A percentile compares a stretch with the other conserved stretches of the same genome.
These are phyloP conservation scores for Plectosphaerella cucumerina DNA, from an alignment of 2,329 filamentous ascomycete genomes.

Conservation along the genomic window DNA sequence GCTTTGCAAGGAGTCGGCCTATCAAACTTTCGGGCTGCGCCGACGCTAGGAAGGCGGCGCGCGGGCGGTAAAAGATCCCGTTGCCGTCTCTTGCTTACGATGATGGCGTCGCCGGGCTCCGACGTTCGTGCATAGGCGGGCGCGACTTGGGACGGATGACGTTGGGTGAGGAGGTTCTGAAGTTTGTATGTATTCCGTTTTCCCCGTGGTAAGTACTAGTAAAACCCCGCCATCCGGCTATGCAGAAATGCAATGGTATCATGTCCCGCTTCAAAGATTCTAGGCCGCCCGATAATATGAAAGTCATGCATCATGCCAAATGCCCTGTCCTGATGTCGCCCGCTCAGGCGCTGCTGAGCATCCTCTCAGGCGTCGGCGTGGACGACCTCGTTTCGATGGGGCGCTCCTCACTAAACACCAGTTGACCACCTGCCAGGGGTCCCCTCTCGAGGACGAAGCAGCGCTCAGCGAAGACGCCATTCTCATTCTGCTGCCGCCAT, in stretches of 20 bases:
- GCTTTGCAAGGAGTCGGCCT: not conserved
- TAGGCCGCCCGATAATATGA: not conserved
- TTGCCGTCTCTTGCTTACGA: no score
- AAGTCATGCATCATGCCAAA: not conserved
- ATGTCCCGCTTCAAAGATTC: not conserved
- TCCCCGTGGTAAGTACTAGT: no score
- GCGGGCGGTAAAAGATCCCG: not conserved
- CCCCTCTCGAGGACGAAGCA: slow-evolving; percentile 37
- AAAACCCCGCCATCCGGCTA: no score
- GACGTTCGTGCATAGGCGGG: no score
- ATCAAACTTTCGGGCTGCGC: not conserved
- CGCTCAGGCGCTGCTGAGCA: not conserved
- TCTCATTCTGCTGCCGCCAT: slow-evolving; percentile 35
- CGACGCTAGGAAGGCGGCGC: not conserved
- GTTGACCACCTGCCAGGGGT: slow-evolving; percentile 1
- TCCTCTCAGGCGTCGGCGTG: slow-evolving; percentile 10
- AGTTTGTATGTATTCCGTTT: no score
- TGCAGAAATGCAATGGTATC: no score
- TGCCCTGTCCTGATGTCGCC: not conserved
- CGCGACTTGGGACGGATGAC: no score
- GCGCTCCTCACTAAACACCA: slow-evolving; percentile 11
- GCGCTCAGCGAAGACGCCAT: slow-evolving; percentile 41
- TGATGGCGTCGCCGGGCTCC: no score
- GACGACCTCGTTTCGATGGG: slow-evolving; percentile 11
- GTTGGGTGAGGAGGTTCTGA: no score